Base-by-base conservation (phyloP, 2,329 filamentous ascomycete genomes). In the Fonsecaea monophora region DNA sequence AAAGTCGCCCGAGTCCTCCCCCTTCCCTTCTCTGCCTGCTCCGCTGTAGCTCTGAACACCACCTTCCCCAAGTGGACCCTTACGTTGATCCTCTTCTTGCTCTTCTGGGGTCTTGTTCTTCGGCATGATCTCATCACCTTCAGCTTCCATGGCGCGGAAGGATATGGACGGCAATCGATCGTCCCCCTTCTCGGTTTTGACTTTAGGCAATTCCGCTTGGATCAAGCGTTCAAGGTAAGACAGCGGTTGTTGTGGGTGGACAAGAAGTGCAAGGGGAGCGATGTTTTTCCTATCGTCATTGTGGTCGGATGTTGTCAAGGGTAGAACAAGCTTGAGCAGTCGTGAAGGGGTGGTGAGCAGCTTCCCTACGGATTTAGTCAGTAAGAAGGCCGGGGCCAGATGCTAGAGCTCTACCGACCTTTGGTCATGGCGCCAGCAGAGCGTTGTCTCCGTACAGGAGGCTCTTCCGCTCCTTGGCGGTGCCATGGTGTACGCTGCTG, bases 221-320 rank as follows among this genome's bases (percentile, higher is more conserved):
- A 97, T 94, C 2, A 97, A 82, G 8, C 92, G 87, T 77, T 96
- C 92, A 50, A 97, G 87, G 77, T 97, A 96, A 8, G 92, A 96
- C 2, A 97, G 84, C 0, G 94, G 94, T 75, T 97, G 94, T 69
- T 96, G 92, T 0, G 94, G 93, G 73, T 97, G 94, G 0, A 97
- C 85, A 1, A 97, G 86, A 0, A 97, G 85, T 0, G 93, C 93
- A 12, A 97, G 83, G 0, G 93, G 92, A 72, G 96, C 91, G n/a
- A 94, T 87, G 56, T 89, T 85, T 77, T 90, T 89, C 64, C 87
- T 83, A 68, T 89, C 85, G 1, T 80, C 79, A 69, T 86, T 85
- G 35, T 83, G 82, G 64, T 89, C 87, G 54, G 83, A 79, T 0
- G 86, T 89, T 0, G 87, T 87, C 32, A 96, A 83, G 0, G 92